phyloP scores from a whole-genome alignment of 2,329 filamentous ascomycete species.

The Endoconidiophora laricicola region DNA sequence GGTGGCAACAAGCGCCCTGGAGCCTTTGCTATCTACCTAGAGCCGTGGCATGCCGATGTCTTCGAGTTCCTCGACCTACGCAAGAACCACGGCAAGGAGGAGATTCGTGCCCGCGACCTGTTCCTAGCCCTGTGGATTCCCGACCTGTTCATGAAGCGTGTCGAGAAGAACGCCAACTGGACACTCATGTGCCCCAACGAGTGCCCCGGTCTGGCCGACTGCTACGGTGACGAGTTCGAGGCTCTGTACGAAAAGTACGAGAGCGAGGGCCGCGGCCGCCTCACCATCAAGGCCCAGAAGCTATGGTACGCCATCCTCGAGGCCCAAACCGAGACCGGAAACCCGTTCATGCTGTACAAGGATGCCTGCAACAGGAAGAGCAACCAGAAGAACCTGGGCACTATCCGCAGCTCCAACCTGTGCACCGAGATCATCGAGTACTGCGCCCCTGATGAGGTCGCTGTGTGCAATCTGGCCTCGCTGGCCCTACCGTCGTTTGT shows the following conservation, averaged over 20 bases:
- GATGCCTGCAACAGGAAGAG: constrained; percentile 97
- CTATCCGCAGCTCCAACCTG: constrained; percentile 94
- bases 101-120: constrained; percentile 87
- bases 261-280: constrained; percentile 67
- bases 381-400: constrained; percentile 99
- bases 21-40: constrained; percentile 95
- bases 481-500: constrained; percentile 83
- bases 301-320: constrained; percentile 98
- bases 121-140: constrained; percentile 98
- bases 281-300: constrained; percentile 93
- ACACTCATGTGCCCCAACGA: constrained; percentile 97
- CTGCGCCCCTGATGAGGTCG: constrained; percentile 91
- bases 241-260: constrained; percentile 90
- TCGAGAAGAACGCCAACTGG: constrained; percentile 93
- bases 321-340: constrained; percentile 96
- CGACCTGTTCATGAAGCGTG: constrained; percentile 99
- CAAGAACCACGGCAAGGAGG: constrained; percentile 99
- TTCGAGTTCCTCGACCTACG: constrained; percentile 94
- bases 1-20: constrained; percentile 98
- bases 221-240: constrained; percentile 95
- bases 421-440: constrained; percentile 99
- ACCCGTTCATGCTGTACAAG: constrained; percentile 99
- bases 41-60: constrained; percentile 97
- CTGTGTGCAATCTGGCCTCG: constrained; percentile 94
- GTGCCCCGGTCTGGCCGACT: constrained; percentile 83